Percentiles rank a stretch among this genome's conserved stretches.
Evolutionary conservation across 2,329 filamentous ascomycete species (phyloP).

Genomic region (Fusarium tanahbumbuense): DNA sequence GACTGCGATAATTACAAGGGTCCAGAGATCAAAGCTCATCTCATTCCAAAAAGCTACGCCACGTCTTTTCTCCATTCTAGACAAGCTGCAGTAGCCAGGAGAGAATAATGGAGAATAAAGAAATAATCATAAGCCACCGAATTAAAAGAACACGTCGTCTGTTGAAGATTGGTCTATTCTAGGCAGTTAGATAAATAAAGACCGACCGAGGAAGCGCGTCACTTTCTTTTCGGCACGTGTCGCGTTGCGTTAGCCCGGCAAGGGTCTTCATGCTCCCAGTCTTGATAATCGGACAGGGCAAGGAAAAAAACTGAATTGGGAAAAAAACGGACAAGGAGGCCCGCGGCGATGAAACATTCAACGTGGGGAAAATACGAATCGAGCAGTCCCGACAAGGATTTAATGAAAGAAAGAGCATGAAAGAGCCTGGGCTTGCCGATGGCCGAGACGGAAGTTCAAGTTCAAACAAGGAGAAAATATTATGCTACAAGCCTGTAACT

Average conservation of each 20-base stretch:
- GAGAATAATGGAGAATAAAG: slow-evolving; percentile 1
- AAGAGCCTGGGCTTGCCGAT: slow-evolving; percentile 11
- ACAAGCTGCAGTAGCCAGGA: slow-evolving; percentile 6
- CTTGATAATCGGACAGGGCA: slow-evolving; percentile 15
- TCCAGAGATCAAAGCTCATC: slow-evolving; percentile 27
- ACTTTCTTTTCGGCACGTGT: slow-evolving; percentile 40
- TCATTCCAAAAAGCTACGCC: slow-evolving; percentile 35
- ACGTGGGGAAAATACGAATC: slow-evolving; percentile 48
- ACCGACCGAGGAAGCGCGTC: slow-evolving; percentile 20
- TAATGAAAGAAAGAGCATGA: background rate
- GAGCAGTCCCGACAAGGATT: slow-evolving; percentile 35
- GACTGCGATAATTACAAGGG: slow-evolving; percentile 20
- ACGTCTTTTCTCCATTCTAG: slow-evolving; percentile 2
- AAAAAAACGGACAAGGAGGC: slow-evolving; percentile 33
- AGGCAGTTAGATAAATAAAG: background rate
- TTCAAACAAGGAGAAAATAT: slow-evolving; percentile 29
- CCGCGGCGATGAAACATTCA: slow-evolving; percentile 44
- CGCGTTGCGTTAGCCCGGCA: slow-evolving; percentile 2
- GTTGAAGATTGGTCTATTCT: slow-evolving; percentile 2
- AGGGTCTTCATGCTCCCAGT: slow-evolving; percentile 12
- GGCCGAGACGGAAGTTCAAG: slow-evolving; percentile 11
- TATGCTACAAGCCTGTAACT: slow-evolving; percentile 17
- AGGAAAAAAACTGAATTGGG: slow-evolving; percentile 26
- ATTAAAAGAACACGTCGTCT: background rate
- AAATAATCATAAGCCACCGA: slow-evolving; percentile 1